A percentile compares a stretch with the other conserved stretches of the same genome.
phyloP scores from a whole-genome alignment of 2,329 filamentous ascomycete species.

The Calonectria pseudoturangicola region DNA sequence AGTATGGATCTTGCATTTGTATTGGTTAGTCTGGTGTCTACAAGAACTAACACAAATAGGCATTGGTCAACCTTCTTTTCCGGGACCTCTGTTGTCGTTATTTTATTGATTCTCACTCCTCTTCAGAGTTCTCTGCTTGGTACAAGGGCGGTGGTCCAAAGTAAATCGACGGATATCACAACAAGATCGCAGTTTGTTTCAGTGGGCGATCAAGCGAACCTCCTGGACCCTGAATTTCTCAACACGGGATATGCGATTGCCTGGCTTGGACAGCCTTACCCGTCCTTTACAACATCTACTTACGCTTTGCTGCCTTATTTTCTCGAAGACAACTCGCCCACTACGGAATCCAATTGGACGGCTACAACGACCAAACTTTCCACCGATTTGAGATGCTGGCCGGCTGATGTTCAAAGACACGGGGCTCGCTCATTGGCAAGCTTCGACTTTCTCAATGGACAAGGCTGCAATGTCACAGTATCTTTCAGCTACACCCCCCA shows the following conservation, averaged over 20 bases:
- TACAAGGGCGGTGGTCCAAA: constrained; percentile 55
- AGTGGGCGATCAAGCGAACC: constrained; percentile 42
- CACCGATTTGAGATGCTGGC: constrained; percentile 63
- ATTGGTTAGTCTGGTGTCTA: background rate
- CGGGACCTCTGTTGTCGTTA: constrained; percentile 67
- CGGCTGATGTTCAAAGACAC: constrained; percentile 48
- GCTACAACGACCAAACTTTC: constrained; percentile 56
- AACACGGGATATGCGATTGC: constrained; percentile 67
- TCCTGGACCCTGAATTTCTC: constrained; percentile 61
- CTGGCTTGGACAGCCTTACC: constrained; percentile 66
- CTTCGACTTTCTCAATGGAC: constrained; percentile 63
- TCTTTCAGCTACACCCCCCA: too few species aligned
- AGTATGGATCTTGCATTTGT: constrained; percentile 54
- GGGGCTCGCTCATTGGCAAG: background rate
- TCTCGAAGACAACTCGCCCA: constrained; percentile 19
- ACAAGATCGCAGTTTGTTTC: constrained; percentile 46
- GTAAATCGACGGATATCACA: background rate
- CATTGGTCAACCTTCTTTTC: constrained; percentile 73
- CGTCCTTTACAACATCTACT: constrained; percentile 64
- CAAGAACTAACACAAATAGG: constrained; percentile 52
- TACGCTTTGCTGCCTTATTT: constrained; percentile 67
- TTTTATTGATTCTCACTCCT: constrained; percentile 74
- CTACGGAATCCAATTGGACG: constrained; percentile 52
- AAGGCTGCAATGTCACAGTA: constrained; percentile 62
- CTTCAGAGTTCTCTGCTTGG: constrained; percentile 74